Evolutionary conservation across 768 basidiomycete genomes (phyloP).

Genomic region (Lactarius evosmus): DNA sequence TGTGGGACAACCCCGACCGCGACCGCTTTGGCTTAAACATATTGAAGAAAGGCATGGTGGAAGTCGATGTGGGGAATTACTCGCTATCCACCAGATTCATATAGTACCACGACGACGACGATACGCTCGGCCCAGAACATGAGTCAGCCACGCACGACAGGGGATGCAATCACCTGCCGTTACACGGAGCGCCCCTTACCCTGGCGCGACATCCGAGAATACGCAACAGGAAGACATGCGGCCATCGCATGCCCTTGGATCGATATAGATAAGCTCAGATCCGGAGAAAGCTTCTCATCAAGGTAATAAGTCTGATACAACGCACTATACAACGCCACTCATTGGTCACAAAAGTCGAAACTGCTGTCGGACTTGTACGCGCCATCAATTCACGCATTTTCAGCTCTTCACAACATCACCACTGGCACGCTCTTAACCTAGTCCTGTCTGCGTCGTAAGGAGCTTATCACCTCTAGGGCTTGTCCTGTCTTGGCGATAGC

Average conservation of each 20-base stretch:
- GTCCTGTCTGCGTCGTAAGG: constrained; percentile 18
- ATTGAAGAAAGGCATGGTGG: constrained; percentile 26
- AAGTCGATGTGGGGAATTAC: constrained; percentile 12
- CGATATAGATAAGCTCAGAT: constrained; percentile 19
- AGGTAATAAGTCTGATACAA: constrained; percentile 19
- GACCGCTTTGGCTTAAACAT: constrained; percentile 24
- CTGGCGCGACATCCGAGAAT: constrained; percentile 14
- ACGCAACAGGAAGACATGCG: constrained; percentile 18
- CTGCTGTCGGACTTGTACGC: constrained; percentile 2
- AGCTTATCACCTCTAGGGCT: constrained; percentile 21
- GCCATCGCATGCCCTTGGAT: constrained; percentile 23
- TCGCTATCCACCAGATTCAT: constrained; percentile 19
- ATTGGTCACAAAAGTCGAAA: constrained; percentile 11
- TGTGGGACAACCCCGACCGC: constrained; percentile 3
- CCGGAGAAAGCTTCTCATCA: constrained; percentile 17
- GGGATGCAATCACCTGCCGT: constrained; percentile 25
- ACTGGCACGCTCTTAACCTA: constrained; percentile 11
- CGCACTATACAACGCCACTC: constrained; percentile 15
- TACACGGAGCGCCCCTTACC: constrained; percentile 22
- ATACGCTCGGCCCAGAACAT: constrained; percentile 18
- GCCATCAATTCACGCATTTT: constrained; percentile 9
- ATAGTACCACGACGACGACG: constrained; percentile 15
- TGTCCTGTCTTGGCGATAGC: constrained; percentile 26
- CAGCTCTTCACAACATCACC: constrained; percentile 19
- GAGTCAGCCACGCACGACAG: constrained; percentile 18